Evolutionary conservation across 2,329 filamentous ascomycete genomes (phyloP).

Genomic region (Emergomyces orientalis): DNA sequence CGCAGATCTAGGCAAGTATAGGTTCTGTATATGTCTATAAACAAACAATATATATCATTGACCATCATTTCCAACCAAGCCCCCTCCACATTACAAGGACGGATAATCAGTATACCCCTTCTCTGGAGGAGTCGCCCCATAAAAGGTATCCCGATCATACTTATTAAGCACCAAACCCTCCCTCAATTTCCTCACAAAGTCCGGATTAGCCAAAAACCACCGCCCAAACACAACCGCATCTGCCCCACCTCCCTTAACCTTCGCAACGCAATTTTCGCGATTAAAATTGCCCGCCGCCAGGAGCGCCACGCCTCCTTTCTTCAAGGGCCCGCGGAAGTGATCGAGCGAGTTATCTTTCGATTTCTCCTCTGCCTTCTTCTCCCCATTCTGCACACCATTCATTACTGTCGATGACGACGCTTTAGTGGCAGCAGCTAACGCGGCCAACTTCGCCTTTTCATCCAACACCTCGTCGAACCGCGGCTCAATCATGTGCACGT

Average conservation of each 20-base stretch:
- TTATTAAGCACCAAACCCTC: slow-evolving; percentile 29
- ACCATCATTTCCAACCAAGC: background rate
- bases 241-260: slow-evolving; percentile 17
- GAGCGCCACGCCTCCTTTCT: slow-evolving; percentile 39
- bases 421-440: slow-evolving; percentile 10
- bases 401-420: too few relatives aligned
- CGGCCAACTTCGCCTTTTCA: background rate
- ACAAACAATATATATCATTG: too few relatives aligned
- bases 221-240: slow-evolving; percentile 36
- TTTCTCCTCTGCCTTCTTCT: slow-evolving; percentile 32
- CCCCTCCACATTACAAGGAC: slow-evolving; percentile 15
- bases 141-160: slow-evolving; percentile 37
- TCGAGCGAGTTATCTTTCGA: slow-evolving; percentile 35
- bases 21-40: too few relatives aligned
- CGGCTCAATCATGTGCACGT: slow-evolving; percentile 54
- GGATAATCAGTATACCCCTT: slow-evolving; percentile 36
- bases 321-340: slow-evolving; percentile 28
- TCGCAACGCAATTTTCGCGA: slow-evolving; percentile 4
- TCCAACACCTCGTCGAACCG: slow-evolving; percentile 30
- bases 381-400: too few relatives aligned
- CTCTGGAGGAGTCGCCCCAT: slow-evolving; percentile 24
- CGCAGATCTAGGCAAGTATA: too few relatives aligned
- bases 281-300: slow-evolving; percentile 39
- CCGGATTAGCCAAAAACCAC: slow-evolving; percentile 40
- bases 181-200: slow-evolving; percentile 36